Evolutionary conservation across 495 filamentous ascomycete species (phyloP).

Genomic region (Penicillium psychrofluorescens): DNA sequence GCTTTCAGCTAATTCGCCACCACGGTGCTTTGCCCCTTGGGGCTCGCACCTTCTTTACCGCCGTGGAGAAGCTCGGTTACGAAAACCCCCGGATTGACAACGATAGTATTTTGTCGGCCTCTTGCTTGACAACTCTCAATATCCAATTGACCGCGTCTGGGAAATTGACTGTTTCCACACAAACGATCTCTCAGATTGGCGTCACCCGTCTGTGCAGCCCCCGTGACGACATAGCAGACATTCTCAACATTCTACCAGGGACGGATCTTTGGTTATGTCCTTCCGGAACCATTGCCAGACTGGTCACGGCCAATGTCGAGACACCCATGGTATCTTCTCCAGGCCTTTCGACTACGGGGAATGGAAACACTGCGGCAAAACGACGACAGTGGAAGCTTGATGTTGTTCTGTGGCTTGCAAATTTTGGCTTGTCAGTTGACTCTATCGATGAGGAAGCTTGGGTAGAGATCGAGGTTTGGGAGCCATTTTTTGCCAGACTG

Average conservation of each 20-base stretch:
- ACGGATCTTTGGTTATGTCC: conserved; percentile 46
- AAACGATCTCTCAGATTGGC: conserved; percentile 32
- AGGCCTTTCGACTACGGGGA: conserved; percentile 5
- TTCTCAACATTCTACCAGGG: conserved; percentile 16
- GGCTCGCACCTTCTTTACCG: conserved; percentile 37
- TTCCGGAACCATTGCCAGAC: conserved; percentile 39
- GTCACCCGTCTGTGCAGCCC: conserved; percentile 26
- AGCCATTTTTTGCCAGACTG: conserved; percentile 37
- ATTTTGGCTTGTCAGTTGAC: conserved; percentile 30
- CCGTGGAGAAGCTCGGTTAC: conserved; percentile 24
- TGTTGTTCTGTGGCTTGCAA: conserved; percentile 32
- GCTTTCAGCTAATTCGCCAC: conserved; percentile 31
- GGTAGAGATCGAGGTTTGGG: conserved; percentile 42
- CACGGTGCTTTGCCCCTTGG: conserved; percentile 36
- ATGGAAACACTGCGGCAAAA: conserved; percentile 10
- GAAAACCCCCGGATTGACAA: conserved; percentile 23
- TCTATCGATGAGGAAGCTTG: conserved; percentile 30
- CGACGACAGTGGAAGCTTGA: conserved; percentile 32
- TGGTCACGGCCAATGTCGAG: conserved; percentile 23
- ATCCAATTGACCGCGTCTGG: conserved; percentile 31
- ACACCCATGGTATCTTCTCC: conserved; percentile 16
- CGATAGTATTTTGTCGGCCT: conserved; percentile 19
- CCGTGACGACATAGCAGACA: conserved; percentile 11
- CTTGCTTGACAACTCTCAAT: conserved; percentile 32
- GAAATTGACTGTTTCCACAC: conserved; percentile 30